A percentile compares a stretch with the other conserved stretches of the same genome.
These are phyloP conservation scores for Irineochytrium annulatum DNA, from an alignment of 192 early-diverging fungal species.

Conservation along the genomic window DNA sequence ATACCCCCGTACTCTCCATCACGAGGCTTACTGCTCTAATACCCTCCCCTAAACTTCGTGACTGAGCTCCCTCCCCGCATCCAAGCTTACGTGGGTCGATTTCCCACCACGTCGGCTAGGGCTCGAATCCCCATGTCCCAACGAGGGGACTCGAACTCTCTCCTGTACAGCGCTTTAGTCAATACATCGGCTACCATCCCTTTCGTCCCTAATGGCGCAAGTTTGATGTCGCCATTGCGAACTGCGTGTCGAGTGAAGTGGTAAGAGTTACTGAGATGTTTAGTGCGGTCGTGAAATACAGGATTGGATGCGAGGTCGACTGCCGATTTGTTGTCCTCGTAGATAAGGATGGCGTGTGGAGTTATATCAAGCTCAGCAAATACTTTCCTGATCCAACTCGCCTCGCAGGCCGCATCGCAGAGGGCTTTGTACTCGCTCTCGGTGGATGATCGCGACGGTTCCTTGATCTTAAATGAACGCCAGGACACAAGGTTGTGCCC, in stretches of 20 bases:
- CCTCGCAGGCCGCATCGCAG: not conserved
- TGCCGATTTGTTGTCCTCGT: not conserved
- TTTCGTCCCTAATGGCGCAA: not conserved
- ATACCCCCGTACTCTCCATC: no score
- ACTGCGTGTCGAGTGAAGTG: not conserved
- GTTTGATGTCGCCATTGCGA: not conserved
- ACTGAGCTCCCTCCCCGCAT: no score
- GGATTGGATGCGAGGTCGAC: not conserved
- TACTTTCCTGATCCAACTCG: not conserved
- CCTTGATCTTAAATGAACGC: not conserved
- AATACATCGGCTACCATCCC: not conserved
- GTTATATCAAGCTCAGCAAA: not conserved
- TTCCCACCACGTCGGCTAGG: no score
- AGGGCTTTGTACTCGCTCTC: not conserved
- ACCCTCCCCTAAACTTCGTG: no score
- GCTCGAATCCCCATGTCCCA: no score
- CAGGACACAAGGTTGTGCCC: not conserved
- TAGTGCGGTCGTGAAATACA: not conserved
- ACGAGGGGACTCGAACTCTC: no score
- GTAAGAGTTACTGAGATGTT: not conserved
- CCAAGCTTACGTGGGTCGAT: no score
- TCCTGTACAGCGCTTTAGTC: conserved; percentile 5
- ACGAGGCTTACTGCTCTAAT: no score
- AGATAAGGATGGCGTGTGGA: not conserved
- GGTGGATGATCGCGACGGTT: not conserved